Base-by-base conservation (phyloP, 108 stramenopile species). In the Ochromonas danica region DNA sequence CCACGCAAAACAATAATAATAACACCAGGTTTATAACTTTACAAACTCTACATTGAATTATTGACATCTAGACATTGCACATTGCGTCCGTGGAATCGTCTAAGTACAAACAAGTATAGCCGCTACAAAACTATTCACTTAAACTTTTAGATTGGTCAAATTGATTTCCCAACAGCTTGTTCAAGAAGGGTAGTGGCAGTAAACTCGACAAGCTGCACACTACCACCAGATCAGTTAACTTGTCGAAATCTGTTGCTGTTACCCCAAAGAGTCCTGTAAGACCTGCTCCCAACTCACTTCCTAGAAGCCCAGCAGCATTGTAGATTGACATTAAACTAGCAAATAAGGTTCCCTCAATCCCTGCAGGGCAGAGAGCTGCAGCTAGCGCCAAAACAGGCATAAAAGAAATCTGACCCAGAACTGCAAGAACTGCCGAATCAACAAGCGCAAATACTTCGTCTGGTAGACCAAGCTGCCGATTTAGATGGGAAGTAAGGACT, bases 301-400 rank as follows among this genome's bases (percentile, higher is more conserved):
- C 93, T 1, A 95, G 80, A 17, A 92, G 90, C 0, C 87, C 90
- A 0, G 93, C 94, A 14, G 91, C 93, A 83, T 97, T 97, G 80
- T 91, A 94, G 41, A 95, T 92, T 17, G 89, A 90, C 96, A 97
- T 97, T 65, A 97, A 83, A 30, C 92, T 90, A 27, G 93, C 93
- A 89, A 97, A 97, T 27, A 97, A 71, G 0, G 95, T 94, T 25
- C 94, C 95, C 84, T 97, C 96, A 0, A 96, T 88, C 10, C 96
- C 96, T 10, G 89, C 90, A 10, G 96, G 96, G 61, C 96, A 97
- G 1, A 97, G 70, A 33, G 89, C 83, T 30, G 95, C 94, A 3
- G 96, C 95, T 77, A 97, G 81, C 22, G 95, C 94, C n/a, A 97
- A 83, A 25, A 91, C 93, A 0, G 96, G 96, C 43, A 97, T 81